A percentile compares a stretch with the other conserved stretches of the same genome.
phyloP scores from a whole-genome alignment of 345 rosid genomes.

The Microthlaspi erraticum region DNA sequence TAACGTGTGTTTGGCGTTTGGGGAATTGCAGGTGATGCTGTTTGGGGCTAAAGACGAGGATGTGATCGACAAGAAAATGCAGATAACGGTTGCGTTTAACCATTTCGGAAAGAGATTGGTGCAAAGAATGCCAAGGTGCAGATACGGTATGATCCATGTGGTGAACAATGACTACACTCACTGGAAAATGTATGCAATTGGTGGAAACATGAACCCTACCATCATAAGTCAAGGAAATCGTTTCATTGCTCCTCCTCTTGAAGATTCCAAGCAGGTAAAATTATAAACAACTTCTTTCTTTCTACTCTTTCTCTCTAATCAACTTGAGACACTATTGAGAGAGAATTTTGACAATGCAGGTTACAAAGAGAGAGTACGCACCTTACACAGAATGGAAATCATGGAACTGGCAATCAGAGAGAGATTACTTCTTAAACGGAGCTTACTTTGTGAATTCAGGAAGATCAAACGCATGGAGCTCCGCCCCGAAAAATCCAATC shows the following conservation, averaged over 20 bases:
- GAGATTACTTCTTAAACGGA: constrained; percentile 70
- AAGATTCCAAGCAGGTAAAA: constrained; percentile 54
- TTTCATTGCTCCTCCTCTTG: constrained; percentile 63
- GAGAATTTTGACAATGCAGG: constrained; percentile 36
- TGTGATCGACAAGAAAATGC: constrained; percentile 60
- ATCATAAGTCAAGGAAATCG: constrained; percentile 84
- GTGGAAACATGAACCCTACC: constrained; percentile 68
- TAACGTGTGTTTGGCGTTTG: neutral
- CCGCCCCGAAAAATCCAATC: constrained; percentile 43
- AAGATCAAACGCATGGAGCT: constrained; percentile 23
- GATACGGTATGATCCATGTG: constrained; percentile 70
- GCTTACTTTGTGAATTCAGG: constrained; percentile 75
- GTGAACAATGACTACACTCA: constrained; percentile 88
- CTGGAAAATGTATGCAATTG: constrained; percentile 75
- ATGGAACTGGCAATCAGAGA: constrained; percentile 79
- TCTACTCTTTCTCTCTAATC: neutral
- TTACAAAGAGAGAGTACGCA: constrained; percentile 64
- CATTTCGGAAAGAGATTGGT: constrained; percentile 61
- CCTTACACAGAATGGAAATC: constrained; percentile 53
- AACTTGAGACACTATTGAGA: constrained; percentile 17
- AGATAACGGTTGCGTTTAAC: constrained; percentile 71
- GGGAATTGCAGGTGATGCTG: constrained; percentile 62
- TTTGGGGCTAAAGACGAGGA: constrained; percentile 58
- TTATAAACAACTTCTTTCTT: neutral
- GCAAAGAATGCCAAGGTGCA: constrained; percentile 55